Base-by-base conservation (phyloP, 805 yeast species). In the Candida corydali region DNA sequence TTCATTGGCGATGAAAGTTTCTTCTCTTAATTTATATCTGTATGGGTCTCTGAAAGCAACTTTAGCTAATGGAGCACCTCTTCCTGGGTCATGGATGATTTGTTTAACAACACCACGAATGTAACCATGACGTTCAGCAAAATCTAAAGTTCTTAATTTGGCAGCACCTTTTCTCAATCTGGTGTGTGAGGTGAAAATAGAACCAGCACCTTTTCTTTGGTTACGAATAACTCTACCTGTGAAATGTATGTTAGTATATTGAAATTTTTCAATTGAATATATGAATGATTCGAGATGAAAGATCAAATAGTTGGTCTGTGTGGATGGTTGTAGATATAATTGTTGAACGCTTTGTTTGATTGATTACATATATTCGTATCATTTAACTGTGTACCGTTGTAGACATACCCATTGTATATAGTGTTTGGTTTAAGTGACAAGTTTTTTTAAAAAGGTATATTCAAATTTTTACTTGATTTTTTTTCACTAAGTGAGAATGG, bases 201-300 rank as follows among this genome's bases (percentile, higher is more conserved):
- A 91, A 71, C 98, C 98, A 75, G 96, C 96, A 85, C 98, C 98
- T 81, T 93, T 93, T 88, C 99, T 89, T 84, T 93, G 99, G 84
- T 93, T 93, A 80, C 98, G 95, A 81, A 93, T 93, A 78, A 93
- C 99, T 84, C 98, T 87, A 86, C 96, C 96, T 80, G 61, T 61
- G 29, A 32, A n/a, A n/a, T n/a, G n/a, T n/a, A n/a, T n/a, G n/a
- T n/a, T n/a, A n/a, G n/a, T n/a, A n/a, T n/a, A n/a, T n/a, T n/a
- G n/a, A n/a, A n/a, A n/a, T n/a, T n/a, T n/a, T n/a, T n/a, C n/a
- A n/a, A n/a, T n/a, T n/a, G n/a, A n/a, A n/a, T n/a, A n/a, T n/a
- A n/a, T n/a, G n/a, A n/a, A n/a, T n/a, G n/a, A n/a, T n/a, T n/a
- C n/a, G n/a, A n/a, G n/a, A n/a, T n/a, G n/a, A n/a, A n/a, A n/a